Evolutionary conservation across 2,329 filamentous ascomycete species (phyloP).

Genomic region (Calycina herbarum): DNA sequence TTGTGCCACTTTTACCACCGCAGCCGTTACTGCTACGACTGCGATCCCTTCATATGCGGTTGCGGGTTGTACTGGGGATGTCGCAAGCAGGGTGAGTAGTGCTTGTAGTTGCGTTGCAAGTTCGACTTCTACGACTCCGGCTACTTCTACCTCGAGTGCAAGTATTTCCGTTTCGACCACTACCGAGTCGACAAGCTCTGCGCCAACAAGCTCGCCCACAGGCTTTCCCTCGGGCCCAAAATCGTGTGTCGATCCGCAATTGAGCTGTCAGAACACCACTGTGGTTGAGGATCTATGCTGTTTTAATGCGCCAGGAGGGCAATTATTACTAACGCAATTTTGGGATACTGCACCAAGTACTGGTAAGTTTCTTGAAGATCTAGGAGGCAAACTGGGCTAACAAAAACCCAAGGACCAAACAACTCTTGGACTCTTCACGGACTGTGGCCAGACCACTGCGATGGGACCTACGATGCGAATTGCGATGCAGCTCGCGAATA

Average conservation of each 20-base stretch:
- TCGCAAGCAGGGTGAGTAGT: slow-evolving; percentile 21
- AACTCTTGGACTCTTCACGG: slow-evolving; percentile 67
- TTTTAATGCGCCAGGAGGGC: slow-evolving; percentile 69
- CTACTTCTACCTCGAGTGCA: slow-evolving; percentile 3
- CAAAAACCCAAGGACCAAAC: slow-evolving; percentile 10
- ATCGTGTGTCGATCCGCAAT: slow-evolving; percentile 29
- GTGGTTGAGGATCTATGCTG: slow-evolving; percentile 63
- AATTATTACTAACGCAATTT: slow-evolving; percentile 72
- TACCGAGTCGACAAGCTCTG: slow-evolving; percentile 2
- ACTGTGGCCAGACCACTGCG: slow-evolving; percentile 65
- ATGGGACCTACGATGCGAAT: slow-evolving; percentile 66
- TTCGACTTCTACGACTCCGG: slow-evolving; percentile 10
- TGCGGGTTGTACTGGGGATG: slow-evolving; percentile 19
- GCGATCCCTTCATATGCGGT: slow-evolving; percentile 19
- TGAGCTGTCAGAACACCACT: slow-evolving; percentile 60
- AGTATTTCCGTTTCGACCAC: slow-evolving; percentile 1
- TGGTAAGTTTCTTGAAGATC: slow-evolving; percentile 16
- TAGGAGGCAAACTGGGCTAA: not conserved
- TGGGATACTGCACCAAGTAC: slow-evolving; percentile 68
- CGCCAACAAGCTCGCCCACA: slow-evolving; percentile 8
- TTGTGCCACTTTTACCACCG: slow-evolving; percentile 20
- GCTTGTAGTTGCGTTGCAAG: slow-evolving; percentile 22
- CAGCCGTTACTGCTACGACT: slow-evolving; percentile 9
- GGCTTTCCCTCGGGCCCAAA: slow-evolving; percentile 18
- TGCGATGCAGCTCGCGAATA: slow-evolving; percentile 65